Evolutionary conservation across 495 filamentous ascomycete genomes (phyloP), one percentile per base, ranked within the genome.

Genomic region (Trichoderma asperelloides): DNA sequence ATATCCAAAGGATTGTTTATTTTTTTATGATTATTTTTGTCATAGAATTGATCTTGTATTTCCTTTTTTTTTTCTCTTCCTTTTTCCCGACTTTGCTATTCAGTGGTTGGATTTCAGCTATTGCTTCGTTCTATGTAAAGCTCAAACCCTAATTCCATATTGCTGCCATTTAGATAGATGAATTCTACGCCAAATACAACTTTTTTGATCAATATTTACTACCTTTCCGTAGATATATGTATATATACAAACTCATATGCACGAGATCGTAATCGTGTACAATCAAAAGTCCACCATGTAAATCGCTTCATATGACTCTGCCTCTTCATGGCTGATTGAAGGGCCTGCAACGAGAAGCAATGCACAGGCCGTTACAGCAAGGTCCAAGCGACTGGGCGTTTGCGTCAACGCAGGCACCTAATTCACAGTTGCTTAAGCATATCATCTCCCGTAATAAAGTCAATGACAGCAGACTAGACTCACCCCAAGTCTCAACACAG

Each of bases 351-450:
- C 16, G 18, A 15, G 5, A 23, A 3, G 64, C 64, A n/a, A 45
- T 45, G 43, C 64, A 65, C 0, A 65, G 25, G 4, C 64, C 64
- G 18, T 65, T 65, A n/a, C 64, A 65, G 43, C 64, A 65, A 9
- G 43, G 30, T 28, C 64, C 64, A 16, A 49, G 9, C 7, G 16
- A 45, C 64, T 47, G 62, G 62, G 21, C 40, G 62, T 16, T 41
- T 15, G n/a, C 16, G 8, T 27, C 28, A 30, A 40, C 39, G 30
- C 62, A 64, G 33, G 40, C 16, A 30, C 62, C 62, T 64, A 12
- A 30, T 33, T 30, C 33, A 25, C 23, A n/a, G n/a, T n/a, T n/a
- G n/a, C 1, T 21, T 8, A 37, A 37, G 6, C 33, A 7, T 37
- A 37, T 4, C 33, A 37, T 37, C 33, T 37, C 33, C 5, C 33